A percentile compares a stretch with the other conserved stretches of the same genome.
These are phyloP conservation scores for Fennellomyces sp. DNA, from an alignment of 371 early-diverging fungal species.

Conservation along the genomic window DNA sequence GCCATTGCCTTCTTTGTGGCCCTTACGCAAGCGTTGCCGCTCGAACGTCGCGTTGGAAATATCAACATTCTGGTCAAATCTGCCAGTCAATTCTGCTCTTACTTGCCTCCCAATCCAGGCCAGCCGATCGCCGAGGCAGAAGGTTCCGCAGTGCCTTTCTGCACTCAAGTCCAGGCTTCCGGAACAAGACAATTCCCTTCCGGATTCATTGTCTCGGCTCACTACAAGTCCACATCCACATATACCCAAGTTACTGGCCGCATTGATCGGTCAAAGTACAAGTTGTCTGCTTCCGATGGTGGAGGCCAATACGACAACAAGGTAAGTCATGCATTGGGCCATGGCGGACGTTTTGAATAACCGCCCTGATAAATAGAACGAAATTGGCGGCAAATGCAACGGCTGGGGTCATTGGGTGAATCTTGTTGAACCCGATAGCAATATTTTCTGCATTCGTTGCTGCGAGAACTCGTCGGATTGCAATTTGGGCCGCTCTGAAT, in stretches of 20 bases:
- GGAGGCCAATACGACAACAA: constrained; percentile 54
- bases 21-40: background rate
- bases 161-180: constrained; percentile 22
- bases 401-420: constrained; percentile 40
- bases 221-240: constrained; percentile 26
- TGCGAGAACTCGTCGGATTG: constrained; percentile 37
- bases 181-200: constrained; percentile 35
- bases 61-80: constrained; percentile 23
- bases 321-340: background rate
- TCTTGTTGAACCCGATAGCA: constrained; percentile 38
- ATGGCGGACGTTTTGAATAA: too few species aligned
- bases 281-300: constrained; percentile 39
- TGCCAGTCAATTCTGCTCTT: constrained; percentile 36
- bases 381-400: constrained; percentile 24
- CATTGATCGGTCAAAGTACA: constrained; percentile 43
- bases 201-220: constrained; percentile 50
- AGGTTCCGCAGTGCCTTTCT: constrained; percentile 33
- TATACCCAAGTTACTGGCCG: constrained; percentile 56
- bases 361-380: constrained; percentile 11
- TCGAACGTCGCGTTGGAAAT: constrained; percentile 1
- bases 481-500: constrained; percentile 25
- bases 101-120: constrained; percentile 43
- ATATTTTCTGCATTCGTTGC: constrained; percentile 45
- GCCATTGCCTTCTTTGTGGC: background rate
- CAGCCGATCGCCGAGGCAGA: constrained; percentile 39